phyloP scores from a whole-genome alignment of 805 yeast species.

The Peterozyma toletana region DNA sequence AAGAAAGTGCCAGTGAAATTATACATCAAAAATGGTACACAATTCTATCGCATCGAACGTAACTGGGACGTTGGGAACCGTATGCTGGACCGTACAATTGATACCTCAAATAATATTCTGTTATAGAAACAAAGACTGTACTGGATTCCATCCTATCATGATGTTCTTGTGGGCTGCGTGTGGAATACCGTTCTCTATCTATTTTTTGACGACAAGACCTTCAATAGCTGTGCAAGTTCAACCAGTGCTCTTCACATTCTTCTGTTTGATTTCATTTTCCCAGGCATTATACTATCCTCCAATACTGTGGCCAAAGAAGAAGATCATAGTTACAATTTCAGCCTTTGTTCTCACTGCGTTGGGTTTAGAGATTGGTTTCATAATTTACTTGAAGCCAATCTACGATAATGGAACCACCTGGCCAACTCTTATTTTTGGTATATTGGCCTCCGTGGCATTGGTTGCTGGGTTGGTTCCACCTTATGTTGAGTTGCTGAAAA shows the following conservation, averaged over 20 bases:
- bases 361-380: constrained; percentile 65
- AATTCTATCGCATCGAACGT: constrained; percentile 54
- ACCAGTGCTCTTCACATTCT: constrained; percentile 74
- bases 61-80: constrained; percentile 82
- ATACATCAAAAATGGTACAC: not conserved
- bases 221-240: constrained; percentile 78
- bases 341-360: constrained; percentile 36
- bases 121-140: constrained; percentile 65
- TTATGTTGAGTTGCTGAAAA: constrained; percentile 72
- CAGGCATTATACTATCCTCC: constrained; percentile 47
- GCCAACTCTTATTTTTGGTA: constrained; percentile 79
- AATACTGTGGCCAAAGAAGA: constrained; percentile 1
- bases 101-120: constrained; percentile 73
- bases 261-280: constrained; percentile 59
- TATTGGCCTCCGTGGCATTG: constrained; percentile 67
- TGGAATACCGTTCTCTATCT: constrained; percentile 84
- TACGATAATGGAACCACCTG: constrained; percentile 40
- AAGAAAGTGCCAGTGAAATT: not conserved
- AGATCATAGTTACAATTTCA: constrained; percentile 22
- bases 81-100: constrained; percentile 88
- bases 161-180: constrained; percentile 76
- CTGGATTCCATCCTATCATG: constrained; percentile 88
- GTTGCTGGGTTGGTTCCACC: constrained; percentile 85
- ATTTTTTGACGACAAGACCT: constrained; percentile 64
- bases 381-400: constrained; percentile 59